Evolutionary conservation across 2,329 filamentous ascomycete species (phyloP).

Genomic region (Xylariaceae sp.): DNA sequence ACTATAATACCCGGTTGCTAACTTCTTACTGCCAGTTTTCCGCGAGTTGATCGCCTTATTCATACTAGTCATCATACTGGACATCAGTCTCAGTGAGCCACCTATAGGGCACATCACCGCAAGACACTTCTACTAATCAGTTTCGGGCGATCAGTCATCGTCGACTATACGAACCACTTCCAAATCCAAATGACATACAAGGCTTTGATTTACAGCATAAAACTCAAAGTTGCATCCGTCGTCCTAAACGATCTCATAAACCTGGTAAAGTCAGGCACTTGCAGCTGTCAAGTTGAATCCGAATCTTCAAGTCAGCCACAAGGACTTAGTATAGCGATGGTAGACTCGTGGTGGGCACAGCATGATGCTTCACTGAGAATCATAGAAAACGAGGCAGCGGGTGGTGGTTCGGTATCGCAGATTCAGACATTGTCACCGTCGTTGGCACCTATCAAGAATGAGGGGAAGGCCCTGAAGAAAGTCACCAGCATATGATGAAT

Average conservation of each 20-base stretch:
- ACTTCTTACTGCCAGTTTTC: neutral
- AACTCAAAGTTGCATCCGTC: constrained; percentile 53
- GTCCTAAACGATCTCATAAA: constrained; percentile 42
- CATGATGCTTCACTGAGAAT: neutral
- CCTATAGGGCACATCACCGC: neutral
- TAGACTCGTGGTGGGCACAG: neutral
- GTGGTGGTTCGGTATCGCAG: too few relatives aligned
- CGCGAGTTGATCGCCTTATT: constrained; percentile 41
- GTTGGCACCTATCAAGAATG: too few relatives aligned
- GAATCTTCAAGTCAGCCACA: neutral
- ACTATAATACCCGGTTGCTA: too few relatives aligned
- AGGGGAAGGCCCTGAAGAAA: too few relatives aligned
- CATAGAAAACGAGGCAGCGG: too few relatives aligned
- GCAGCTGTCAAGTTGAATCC: constrained; percentile 2
- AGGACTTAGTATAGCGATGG: neutral
- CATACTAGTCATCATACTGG: constrained; percentile 38
- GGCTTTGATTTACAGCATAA: constrained; percentile 41
- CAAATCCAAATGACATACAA: constrained; percentile 38
- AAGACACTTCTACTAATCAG: neutral
- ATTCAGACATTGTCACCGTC: too few relatives aligned
- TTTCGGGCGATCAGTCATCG: constrained; percentile 24
- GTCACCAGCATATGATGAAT: too few relatives aligned
- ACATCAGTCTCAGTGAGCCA: constrained; percentile 30
- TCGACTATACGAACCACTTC: constrained; percentile 38
- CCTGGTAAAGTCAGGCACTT: constrained; percentile 9